Base-by-base conservation (phyloP, 1,139 yeast species). In the Diutina sp. region DNA sequence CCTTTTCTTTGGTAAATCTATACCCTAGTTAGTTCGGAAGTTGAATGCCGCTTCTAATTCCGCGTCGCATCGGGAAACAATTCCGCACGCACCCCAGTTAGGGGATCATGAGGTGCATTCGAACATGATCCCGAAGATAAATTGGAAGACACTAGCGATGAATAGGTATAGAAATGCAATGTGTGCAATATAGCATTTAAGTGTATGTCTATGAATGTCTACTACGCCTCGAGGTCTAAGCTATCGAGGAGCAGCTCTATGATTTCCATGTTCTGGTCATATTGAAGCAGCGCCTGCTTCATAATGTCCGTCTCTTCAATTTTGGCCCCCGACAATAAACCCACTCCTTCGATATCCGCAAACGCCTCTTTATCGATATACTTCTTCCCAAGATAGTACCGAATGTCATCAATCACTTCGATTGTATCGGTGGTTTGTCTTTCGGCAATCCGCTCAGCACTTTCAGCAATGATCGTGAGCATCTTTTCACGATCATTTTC, bases 341-440 rank as follows among this genome's bases (percentile, higher is more conserved):
- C 47, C 41, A 52, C 29, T 25, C 46, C 54, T 5, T 32, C 65
- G 41, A 64, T 59, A 6, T 72, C 72, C 51, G 69, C 71, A 55
- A 69, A 69, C 46, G 70, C 74, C 47, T 69, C 72, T 45, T 71
- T 74, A 57, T 66, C 65, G 4, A 64, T 69, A 60, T 78, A 78
- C 61, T 79, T 81, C 63, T 78, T 76, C 3, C 77, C 69, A 57
- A 87, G 67, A 61, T 83, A 85, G 66, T 78, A 87, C 59, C 91
- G 72, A 11, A 87, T 83, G 69, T 87, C 95, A 69, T 87, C 95
- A 48, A 87, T 72, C 61, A 87, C 70, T 64, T 87, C 95, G 65
- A 87, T 85, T 1, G 95, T 85, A 68, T 87, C 95, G 0, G 88
- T 84, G 58, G 82, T 87, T 62, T 87, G 84, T 65, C 95, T 76